phyloP scores from a whole-genome alignment of 352 stramenopile species.

The Pythium brachiatum region DNA sequence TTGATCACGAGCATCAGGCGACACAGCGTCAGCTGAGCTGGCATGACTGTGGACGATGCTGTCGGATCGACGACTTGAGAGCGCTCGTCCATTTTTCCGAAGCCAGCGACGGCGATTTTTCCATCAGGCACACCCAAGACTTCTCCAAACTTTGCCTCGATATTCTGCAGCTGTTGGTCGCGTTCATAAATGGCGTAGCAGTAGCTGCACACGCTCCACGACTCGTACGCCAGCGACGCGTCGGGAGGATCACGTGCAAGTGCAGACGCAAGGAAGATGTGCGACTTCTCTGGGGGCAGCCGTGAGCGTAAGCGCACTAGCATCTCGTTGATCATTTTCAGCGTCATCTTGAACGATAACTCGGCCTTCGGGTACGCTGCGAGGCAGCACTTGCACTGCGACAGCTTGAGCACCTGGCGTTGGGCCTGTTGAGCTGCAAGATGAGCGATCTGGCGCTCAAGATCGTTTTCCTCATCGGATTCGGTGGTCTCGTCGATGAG shows the following conservation, averaged over 20 bases:
- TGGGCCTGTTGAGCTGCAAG: constrained; percentile 35
- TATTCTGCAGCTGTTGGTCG: constrained; percentile 69
- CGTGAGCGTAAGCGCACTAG: constrained; percentile 61
- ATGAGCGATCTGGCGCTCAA: constrained; percentile 11
- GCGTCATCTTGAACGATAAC: constrained; percentile 84
- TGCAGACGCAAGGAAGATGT: constrained; percentile 46
- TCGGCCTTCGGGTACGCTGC: constrained; percentile 70
- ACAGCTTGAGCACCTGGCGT: constrained; percentile 64
- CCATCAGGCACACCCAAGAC: constrained; percentile 45
- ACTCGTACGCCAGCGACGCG: constrained; percentile 70
- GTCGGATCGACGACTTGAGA: constrained; percentile 46
- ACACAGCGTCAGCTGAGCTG: constrained; percentile 72
- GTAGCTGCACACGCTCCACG: constrained; percentile 80
- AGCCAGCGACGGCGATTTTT: constrained; percentile 30
- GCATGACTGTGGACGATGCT: constrained; percentile 39
- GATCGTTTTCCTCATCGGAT: constrained; percentile 41
- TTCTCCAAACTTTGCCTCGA: constrained; percentile 61
- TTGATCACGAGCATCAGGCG: constrained; percentile 75
- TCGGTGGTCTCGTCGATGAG: constrained; percentile 59
- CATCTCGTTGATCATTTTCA: constrained; percentile 88
- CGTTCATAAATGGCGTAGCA: constrained; percentile 86
- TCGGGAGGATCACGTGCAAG: constrained; percentile 45
- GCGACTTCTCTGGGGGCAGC: constrained; percentile 42
- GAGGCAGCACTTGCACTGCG: constrained; percentile 80
- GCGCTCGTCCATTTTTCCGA: constrained; percentile 50